phyloP scores from a whole-genome alignment of 352 stramenopile species.

The Phytophthora nicotianae region DNA sequence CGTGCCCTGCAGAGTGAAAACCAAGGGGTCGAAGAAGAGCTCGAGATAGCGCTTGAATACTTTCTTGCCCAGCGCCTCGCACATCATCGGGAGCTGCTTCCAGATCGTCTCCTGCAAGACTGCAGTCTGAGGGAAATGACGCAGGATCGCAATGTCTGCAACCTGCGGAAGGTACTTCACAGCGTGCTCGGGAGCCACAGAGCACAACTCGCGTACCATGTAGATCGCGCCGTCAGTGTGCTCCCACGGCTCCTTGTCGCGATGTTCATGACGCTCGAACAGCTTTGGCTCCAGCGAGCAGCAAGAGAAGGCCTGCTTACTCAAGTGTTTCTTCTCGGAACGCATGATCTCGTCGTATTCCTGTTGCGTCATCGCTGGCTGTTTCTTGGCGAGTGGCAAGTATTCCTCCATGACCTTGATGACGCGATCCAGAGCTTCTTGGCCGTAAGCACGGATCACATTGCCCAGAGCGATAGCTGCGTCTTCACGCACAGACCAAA shows the following conservation, averaged over 20 bases:
- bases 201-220: constrained; percentile 93
- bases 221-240: constrained; percentile 96
- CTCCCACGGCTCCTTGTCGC: constrained; percentile 93
- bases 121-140: constrained; percentile 75
- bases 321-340: constrained; percentile 91
- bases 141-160: constrained; percentile 76
- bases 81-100: constrained; percentile 84
- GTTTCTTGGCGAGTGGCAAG: constrained; percentile 87
- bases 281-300: constrained; percentile 95
- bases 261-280: constrained; percentile 84
- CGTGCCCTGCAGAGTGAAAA: constrained; percentile 79
- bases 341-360: constrained; percentile 93
- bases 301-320: constrained; percentile 95
- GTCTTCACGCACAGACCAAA: constrained; percentile 97
- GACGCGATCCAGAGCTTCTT: constrained; percentile 83
- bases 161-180: constrained; percentile 60
- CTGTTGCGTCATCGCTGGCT: constrained; percentile 92
- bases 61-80: constrained; percentile 76
- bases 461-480: constrained; percentile 94
- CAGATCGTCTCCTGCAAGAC: constrained; percentile 85
- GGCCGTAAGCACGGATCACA: constrained; percentile 92
- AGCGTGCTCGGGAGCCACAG: constrained; percentile 56
- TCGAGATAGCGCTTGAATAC: constrained; percentile 87
- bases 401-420: constrained; percentile 65
- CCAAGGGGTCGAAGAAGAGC: constrained; percentile 83